Conservation (phyloP, 2,329 filamentous ascomycete species). For the Raffaelea arxii region DNA sequence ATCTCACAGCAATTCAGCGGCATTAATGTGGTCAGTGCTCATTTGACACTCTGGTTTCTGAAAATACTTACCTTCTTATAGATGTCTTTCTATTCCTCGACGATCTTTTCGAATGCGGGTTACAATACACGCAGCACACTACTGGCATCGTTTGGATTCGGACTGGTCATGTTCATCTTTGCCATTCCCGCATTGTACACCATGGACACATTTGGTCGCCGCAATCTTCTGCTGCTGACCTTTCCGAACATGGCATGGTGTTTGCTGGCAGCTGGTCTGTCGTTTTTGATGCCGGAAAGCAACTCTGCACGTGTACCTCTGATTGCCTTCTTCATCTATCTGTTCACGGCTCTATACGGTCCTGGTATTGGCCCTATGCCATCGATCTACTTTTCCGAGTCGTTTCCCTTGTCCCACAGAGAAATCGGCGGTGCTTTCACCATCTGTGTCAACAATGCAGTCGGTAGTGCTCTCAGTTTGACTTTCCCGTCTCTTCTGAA, state of each 20-base stretch:
- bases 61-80: too few relatives aligned
- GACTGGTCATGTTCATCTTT: slow-evolving; percentile 53
- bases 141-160: slow-evolving; percentile 33
- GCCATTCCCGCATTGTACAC: slow-evolving; percentile 56
- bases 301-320: slow-evolving; percentile 27
- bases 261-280: slow-evolving; percentile 45
- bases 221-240: slow-evolving; percentile 52
- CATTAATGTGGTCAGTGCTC: slow-evolving; percentile 23
- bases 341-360: slow-evolving; percentile 18
- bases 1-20: slow-evolving; percentile 54
- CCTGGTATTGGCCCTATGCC: slow-evolving; percentile 54
- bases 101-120: slow-evolving; percentile 34
- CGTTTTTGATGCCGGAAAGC: slow-evolving; percentile 32
- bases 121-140: slow-evolving; percentile 28
- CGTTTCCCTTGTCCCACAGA: background rate
- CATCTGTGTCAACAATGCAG: background rate
- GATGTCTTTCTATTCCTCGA: slow-evolving; percentile 38
- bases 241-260: slow-evolving; percentile 58
- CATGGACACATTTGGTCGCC: slow-evolving; percentile 57
- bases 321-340: slow-evolving; percentile 33
- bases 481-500: background rate
- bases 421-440: background rate
- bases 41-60: too few relatives aligned
- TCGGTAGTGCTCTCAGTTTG: background rate
- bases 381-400: slow-evolving; percentile 22